Evolutionary conservation across 306 rosid genomes (phyloP).

Genomic region (Hylodesmum podocarpum): DNA sequence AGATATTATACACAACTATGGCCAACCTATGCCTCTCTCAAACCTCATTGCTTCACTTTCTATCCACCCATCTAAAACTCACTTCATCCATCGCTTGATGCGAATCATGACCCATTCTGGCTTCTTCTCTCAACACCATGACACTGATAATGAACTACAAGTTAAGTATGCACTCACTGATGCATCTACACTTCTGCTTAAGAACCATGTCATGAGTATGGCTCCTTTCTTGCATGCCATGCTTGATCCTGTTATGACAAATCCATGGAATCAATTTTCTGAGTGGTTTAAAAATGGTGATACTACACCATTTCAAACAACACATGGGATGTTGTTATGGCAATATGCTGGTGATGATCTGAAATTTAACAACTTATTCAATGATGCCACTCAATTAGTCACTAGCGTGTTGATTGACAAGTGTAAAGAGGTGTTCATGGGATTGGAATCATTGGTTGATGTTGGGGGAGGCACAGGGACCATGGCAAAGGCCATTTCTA

Average conservation of each 20-base stretch:
- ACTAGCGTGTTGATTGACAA: not conserved
- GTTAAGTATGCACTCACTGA: not conserved
- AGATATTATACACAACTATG: conserved; percentile 25
- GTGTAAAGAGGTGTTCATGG: not conserved
- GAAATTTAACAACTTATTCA: not conserved
- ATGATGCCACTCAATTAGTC: not conserved
- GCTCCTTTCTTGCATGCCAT: not conserved
- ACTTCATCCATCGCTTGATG: not conserved
- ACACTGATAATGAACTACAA: not conserved
- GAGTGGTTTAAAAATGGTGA: conserved; percentile 8
- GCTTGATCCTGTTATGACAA: not conserved
- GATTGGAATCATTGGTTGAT: conserved; percentile 19
- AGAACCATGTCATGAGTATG: not conserved
- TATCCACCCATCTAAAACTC: not conserved
- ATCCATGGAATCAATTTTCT: not conserved
- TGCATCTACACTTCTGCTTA: not conserved
- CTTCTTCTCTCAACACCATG: not conserved
- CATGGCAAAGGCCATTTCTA: not conserved
- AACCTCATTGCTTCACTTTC: conserved; percentile 24
- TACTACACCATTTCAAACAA: not conserved
- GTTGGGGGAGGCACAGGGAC: conserved; percentile 26
- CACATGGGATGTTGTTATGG: not conserved
- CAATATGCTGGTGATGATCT: not conserved
- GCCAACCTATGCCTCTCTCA: conserved; percentile 29
- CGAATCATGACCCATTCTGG: conserved; percentile 22